Base-by-base conservation (phyloP, 129 eudicot genomes). In the Tagetes patula region DNA sequence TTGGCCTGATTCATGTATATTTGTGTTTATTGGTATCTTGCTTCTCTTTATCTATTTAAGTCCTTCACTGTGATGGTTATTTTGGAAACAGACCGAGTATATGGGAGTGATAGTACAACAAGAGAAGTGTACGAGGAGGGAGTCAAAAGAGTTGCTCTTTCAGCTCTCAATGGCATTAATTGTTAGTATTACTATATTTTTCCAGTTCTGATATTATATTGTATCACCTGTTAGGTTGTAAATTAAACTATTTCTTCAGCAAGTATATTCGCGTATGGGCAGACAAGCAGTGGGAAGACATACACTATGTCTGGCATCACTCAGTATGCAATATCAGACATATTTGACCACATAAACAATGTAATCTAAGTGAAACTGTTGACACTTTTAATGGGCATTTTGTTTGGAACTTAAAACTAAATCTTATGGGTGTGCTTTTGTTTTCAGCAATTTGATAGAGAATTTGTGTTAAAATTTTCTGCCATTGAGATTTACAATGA, bases 271-370 rank as follows among this genome's bases (percentile, higher is more conserved):
- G 99, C 99, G 36, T 95, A 95, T 70, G 99, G 99, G 73, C 99
- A 95, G 82, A 95, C 99, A 73, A 87, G 99, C 87, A 95, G 99
- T 64, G 99, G 99, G 65, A 95, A 95, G 86, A 95, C 99, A n/a
- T 95, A 82, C 88, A 95, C 99, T 40, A 95, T 95, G 97, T 48
- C 81, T 60, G 99, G 99, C 56, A 69, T 95, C 63, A 90, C 97
- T 49, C 89, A 88, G 60, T 85, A 79, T 49, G 77, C 97, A 3
- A 69, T 91, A 62, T 84, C 78, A 32, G 99, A 95, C 74, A 88
- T 95, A 80, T 91, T 76, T 65, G 82, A 91, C 61, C 74, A 95
- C 79, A 79, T 86, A 13, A 27, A 70, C 61, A 69, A 70, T 89
- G 99, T 91, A 71, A n/a, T 60, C 9, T 1, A 37, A 4, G 2